Conservation (phyloP, 352 stramenopile genomes). For the Thraustochytrium striatum region DNA sequence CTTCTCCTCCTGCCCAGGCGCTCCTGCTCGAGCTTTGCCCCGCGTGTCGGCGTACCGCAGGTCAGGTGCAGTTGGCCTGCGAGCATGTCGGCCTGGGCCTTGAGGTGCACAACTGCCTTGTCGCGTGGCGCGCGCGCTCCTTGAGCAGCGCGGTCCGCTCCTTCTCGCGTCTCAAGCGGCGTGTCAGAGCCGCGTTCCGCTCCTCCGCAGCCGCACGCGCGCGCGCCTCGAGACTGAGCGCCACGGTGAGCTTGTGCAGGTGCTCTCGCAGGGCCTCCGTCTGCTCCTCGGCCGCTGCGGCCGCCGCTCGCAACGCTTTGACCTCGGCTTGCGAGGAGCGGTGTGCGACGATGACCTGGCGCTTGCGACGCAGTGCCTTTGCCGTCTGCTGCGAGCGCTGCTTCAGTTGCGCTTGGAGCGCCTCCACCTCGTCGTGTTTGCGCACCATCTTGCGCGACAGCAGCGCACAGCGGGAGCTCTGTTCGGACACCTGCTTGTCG, state of each 20-base stretch:
- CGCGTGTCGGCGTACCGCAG: background rate
- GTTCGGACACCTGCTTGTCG: no score
- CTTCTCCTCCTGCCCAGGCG: background rate
- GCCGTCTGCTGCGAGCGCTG: no score
- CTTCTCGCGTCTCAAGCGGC: background rate
- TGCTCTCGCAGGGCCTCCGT: no score
- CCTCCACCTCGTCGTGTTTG: no score
- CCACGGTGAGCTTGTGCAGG: background rate
- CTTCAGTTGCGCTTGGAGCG: no score
- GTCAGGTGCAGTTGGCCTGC: background rate
- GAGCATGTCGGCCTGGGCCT: background rate
- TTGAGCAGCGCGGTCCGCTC: background rate
- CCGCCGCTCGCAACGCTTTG: no score
- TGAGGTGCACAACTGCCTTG: background rate
- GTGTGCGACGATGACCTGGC: no score
- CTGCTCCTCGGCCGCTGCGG: no score
- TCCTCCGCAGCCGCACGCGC: background rate
- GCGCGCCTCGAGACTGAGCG: background rate
- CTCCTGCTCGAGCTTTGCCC: background rate
- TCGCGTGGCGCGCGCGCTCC: background rate
- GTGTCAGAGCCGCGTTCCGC: background rate
- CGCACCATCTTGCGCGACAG: no score
- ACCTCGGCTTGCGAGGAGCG: no score
- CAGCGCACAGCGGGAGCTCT: no score
- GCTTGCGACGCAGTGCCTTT: no score